Evolutionary conservation across 106 monocot genomes (phyloP).

Genomic region (Chionographis japonica): DNA sequence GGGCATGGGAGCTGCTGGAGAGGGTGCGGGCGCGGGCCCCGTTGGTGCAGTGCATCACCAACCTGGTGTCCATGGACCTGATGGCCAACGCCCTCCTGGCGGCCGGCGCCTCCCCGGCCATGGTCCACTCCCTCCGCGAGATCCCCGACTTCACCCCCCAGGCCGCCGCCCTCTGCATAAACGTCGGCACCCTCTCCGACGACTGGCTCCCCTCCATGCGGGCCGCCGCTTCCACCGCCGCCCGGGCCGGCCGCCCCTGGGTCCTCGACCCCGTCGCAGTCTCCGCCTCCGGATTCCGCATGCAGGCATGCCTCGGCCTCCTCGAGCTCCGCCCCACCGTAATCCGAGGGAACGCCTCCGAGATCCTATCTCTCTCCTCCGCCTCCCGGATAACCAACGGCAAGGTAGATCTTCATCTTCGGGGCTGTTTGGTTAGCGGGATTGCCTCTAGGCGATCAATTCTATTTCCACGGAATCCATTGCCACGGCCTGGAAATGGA

Average conservation of each 20-base stretch:
- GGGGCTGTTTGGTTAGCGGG: not conserved
- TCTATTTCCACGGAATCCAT: no score
- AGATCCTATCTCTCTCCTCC: conserved; percentile 64
- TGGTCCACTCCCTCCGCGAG: conserved; percentile 75
- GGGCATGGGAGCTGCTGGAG: conserved; percentile 52
- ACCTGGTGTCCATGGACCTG: conserved; percentile 91
- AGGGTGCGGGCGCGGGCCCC: conserved; percentile 47
- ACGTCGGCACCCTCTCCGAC: conserved; percentile 77
- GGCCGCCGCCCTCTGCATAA: conserved; percentile 58
- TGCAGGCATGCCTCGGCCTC: conserved; percentile 56
- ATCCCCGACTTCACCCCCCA: conserved; percentile 75
- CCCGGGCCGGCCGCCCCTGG: conserved; percentile 45
- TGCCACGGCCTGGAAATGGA: no score
- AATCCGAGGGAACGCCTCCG: conserved; percentile 78
- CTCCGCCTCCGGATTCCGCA: conserved; percentile 62
- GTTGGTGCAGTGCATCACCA: conserved; percentile 89
- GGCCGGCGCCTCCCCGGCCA: conserved; percentile 84
- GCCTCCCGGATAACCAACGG: conserved; percentile 18
- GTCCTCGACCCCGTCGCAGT: conserved; percentile 94
- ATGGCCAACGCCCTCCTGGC: conserved; percentile 85
- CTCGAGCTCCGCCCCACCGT: conserved; percentile 43
- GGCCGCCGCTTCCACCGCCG: conserved; percentile 50
- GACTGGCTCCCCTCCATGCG: conserved; percentile 75
- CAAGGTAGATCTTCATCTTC: conserved; percentile 28
- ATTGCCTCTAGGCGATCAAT: no score